Evolutionary conservation across 768 basidiomycete genomes (phyloP).

Genomic region (Auriculariales sp.): DNA sequence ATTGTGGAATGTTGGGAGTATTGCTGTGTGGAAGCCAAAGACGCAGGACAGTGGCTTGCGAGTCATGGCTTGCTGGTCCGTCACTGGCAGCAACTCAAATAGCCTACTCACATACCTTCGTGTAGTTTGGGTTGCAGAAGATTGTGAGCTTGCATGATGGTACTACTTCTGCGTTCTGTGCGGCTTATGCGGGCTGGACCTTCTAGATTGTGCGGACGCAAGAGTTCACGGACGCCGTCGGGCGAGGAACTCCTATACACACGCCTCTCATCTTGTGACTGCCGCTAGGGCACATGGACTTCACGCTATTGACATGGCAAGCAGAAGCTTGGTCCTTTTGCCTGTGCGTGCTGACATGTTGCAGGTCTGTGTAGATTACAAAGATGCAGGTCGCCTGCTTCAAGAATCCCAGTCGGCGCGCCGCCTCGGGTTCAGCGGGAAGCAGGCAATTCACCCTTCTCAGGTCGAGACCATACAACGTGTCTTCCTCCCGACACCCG

Average conservation of each 20-base stretch:
- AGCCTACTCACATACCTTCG: neutral
- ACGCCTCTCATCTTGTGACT: constrained; percentile 66
- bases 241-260: constrained; percentile 70
- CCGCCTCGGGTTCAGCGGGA: constrained; percentile 80
- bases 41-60: constrained; percentile 32
- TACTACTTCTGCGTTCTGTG: neutral
- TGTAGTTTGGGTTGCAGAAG: constrained; percentile 84
- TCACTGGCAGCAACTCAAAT: constrained; percentile 7
- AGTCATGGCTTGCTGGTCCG: constrained; percentile 55
- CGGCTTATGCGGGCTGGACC: constrained; percentile 15
- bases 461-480: constrained; percentile 68
- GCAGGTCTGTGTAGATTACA: constrained; percentile 82
- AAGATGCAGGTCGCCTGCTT: constrained; percentile 45
- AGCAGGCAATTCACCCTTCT: constrained; percentile 92
- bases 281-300: constrained; percentile 73
- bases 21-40: constrained; percentile 53
- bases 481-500: constrained; percentile 59
- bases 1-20: constrained; percentile 49
- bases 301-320: constrained; percentile 82
- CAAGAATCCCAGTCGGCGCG: constrained; percentile 73
- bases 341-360: neutral
- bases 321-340: constrained; percentile 2
- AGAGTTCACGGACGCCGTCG: constrained; percentile 63
- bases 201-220: constrained; percentile 76
- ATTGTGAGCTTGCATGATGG: constrained; percentile 38